Evolutionary conservation across 2,329 filamentous ascomycete genomes (phyloP), one percentile per base, ranked within the genome.

Genomic region (Metarhizium humberi): DNA sequence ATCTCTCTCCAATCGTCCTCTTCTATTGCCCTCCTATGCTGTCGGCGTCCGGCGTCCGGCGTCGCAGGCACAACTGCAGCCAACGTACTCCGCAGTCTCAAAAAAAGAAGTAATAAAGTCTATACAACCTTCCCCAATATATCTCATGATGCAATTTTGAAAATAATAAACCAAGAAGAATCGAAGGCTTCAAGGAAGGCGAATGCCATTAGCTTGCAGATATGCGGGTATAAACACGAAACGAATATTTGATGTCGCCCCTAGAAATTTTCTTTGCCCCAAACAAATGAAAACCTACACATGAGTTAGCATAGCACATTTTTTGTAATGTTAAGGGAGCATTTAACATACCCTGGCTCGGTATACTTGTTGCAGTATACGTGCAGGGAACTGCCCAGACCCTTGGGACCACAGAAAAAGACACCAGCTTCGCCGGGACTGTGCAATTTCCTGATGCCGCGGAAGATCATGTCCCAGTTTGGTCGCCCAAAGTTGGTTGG

Each of bases 401-500:
- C 84, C 74, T 92, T 92, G 38, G 89, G 89, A 0, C 89, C 89
- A 67, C 89, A 94, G 77, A 92, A 94, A 76, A 94, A 90, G 18
- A 90, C 87, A 62, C 87, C 87, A 2, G 84, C 85, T 71, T 90
- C 86, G 50, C 82, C 82, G 2, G 87, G 86, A 5, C 78, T 75
- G 67, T 90, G 87, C 60, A 94, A 81, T 72, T 91, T 91, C 64
- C 88, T 78, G 67, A 95, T 88, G 54, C 86, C 86, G 60, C 88
- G 82, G 75, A 94, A 94, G 64, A 95, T 88, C 82, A 90, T 90
- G 67, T 94, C 88, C 90, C 90, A 94, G 73, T 94, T 92, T 16
- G 90, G 90, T 29, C 88, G 78, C 54, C 90, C 90, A 67, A 94
- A 91, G 74, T 91, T 94, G 47, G 89, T 94, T 20, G 88, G 88